Percentiles rank a stretch among this genome's conserved stretches.
Evolutionary conservation across 108 stramenopile species (phyloP).

Genomic region (Skeletonema marinoi): DNA sequence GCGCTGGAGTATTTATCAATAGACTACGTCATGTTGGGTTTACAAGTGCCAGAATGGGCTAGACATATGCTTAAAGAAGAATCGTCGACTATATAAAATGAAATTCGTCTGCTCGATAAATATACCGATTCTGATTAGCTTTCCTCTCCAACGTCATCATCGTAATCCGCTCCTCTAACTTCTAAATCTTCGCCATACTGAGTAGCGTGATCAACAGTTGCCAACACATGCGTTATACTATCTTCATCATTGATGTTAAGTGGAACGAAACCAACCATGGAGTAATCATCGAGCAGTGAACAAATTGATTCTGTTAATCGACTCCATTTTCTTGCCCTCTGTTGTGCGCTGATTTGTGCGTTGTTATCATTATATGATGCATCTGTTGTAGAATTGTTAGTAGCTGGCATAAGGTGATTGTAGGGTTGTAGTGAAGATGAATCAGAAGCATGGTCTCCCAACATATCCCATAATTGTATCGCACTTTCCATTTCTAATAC

Average conservation of each 20-base stretch:
- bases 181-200: conserved; percentile 97
- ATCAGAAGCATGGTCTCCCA: conserved; percentile 26
- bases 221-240: conserved; percentile 81
- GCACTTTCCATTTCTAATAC: conserved; percentile 84
- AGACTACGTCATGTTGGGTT: conserved; percentile 54
- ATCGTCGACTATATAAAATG: neutral
- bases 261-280: conserved; percentile 94
- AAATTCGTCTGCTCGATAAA: too few relatives aligned
- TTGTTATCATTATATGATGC: neutral
- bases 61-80: conserved; percentile 53
- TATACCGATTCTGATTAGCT: neutral
- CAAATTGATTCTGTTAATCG: conserved; percentile 87
- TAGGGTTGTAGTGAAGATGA: neutral
- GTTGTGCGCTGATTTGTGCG: neutral
- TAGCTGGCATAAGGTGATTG: neutral
- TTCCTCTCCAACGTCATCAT: conserved; percentile 44
- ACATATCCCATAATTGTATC: conserved; percentile 74
- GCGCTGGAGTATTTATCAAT: conserved; percentile 66
- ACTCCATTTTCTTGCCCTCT: conserved; percentile 52
- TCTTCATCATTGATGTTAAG: conserved; percentile 95
- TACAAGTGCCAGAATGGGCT: conserved; percentile 64
- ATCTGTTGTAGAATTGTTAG: neutral
- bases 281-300: conserved; percentile 93
- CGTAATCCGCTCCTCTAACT: conserved; percentile 67
- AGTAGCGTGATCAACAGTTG: conserved; percentile 89